phyloP scores from a whole-genome alignment of 1,284 basidiomycete genomes.

The Volvariella volvacea region DNA sequence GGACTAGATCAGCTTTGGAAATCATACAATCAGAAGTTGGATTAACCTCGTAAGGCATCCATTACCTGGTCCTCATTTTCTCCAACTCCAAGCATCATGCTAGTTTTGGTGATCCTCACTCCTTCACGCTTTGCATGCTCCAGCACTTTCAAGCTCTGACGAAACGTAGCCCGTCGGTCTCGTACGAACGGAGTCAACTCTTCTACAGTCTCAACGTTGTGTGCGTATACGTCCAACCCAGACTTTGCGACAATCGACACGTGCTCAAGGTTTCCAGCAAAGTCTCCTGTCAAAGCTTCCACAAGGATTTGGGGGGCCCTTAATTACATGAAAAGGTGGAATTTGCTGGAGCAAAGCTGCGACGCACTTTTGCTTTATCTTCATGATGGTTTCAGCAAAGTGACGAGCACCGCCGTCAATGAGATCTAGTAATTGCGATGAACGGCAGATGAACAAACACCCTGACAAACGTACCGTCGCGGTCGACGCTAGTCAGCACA shows the following conservation, averaged over 20 bases:
- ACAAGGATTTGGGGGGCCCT: slow-evolving; percentile 94
- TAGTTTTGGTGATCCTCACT: slow-evolving; percentile 92
- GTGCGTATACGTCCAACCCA: slow-evolving; percentile 96
- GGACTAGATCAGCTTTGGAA: slow-evolving; percentile 7
- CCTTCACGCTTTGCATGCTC: slow-evolving; percentile 78
- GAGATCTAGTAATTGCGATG: slow-evolving; percentile 54
- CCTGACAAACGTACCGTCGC: slow-evolving; percentile 74
- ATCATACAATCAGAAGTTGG: not conserved
- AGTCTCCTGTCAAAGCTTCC: slow-evolving; percentile 96
- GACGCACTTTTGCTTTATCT: slow-evolving; percentile 89
- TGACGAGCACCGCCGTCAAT: slow-evolving; percentile 89
- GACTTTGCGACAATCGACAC: slow-evolving; percentile 85
- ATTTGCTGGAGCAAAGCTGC: not conserved
- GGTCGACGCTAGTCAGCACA: slow-evolving; percentile 93
- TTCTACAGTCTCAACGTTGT: slow-evolving; percentile 96
- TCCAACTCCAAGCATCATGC: slow-evolving; percentile 97
- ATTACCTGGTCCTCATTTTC: slow-evolving; percentile 84
- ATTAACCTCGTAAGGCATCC: slow-evolving; percentile 73
- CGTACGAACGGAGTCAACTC: slow-evolving; percentile 91
- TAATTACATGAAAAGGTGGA: slow-evolving; percentile 6
- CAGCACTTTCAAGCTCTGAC: slow-evolving; percentile 84
- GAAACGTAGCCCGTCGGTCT: slow-evolving; percentile 90
- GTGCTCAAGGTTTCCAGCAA: slow-evolving; percentile 71
- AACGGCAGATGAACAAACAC: not conserved
- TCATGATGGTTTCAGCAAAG: slow-evolving; percentile 91